Base-by-base conservation (phyloP, 2,329 filamentous ascomycete genomes). In the Cryoendolithus antarcticus region DNA sequence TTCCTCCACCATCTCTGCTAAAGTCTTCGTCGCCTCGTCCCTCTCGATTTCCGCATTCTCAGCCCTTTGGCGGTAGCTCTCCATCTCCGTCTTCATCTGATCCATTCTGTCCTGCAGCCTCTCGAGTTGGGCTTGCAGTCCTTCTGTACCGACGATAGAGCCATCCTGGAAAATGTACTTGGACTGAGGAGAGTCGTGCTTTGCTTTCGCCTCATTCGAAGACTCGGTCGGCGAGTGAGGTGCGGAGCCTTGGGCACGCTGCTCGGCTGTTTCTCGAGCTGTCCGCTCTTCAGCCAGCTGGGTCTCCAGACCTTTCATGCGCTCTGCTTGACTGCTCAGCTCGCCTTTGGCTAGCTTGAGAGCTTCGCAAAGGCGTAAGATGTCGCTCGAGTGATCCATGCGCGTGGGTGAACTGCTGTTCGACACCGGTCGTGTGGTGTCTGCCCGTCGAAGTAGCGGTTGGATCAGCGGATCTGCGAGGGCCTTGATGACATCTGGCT, bases 1-100 rank as follows among this genome's bases (percentile, higher is more conserved):
- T 48, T 81, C 80, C 50, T 84, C 70, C 9, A 95, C 79, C 85
- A 96, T 91, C 56, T 94, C 84, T 1, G 82, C 80, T 33, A 98
- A 64, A 1, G 80, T 81, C 58, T 82, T 80, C 39, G 81, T 77
- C 38, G 79, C 76, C 32, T 75, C 69, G 39, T 80, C 76, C 34
- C 80, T 75, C 51, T 94, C 86, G 6, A 73, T 66, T 57, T 96
- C 89, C 3, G 86, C 88, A 42, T 35, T 48, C 58, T 94, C 82
- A 6, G 86, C 86, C 24, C 85, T 77, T 41, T 74, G 67, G 51
- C 80, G 80, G 65, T 84, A 94, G 5, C 70, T 64, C 39, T 91
- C 80, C 56, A 94, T 78, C 57, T 93, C 81, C 45, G 78, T 70
- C 60, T 80, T 83, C 67, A 94, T 76, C 41, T 80, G 78, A 39